Base-by-base conservation (phyloP, 352 stramenopile species). In the Pythium aphanidermatum region DNA sequence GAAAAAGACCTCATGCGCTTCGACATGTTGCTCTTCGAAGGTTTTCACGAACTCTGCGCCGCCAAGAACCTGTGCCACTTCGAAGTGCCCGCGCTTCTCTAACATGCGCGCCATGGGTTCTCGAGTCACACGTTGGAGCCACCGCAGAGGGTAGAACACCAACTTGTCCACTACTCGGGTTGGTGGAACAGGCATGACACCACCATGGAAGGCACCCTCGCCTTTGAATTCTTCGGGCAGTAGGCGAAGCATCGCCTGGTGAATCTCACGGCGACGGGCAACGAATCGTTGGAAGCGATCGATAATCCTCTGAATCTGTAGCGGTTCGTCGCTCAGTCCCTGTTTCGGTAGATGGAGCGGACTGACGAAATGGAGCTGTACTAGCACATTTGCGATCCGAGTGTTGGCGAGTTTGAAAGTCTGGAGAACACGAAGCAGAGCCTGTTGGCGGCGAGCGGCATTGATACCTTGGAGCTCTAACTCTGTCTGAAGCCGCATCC, bases 381-480 rank as follows among this genome's bases (percentile, higher is more conserved):
- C 56, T 9, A 92, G 60, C n/a, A 89, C 63, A n/a, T 47, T 68
- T 11, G 75, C 70, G 13, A 87, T 74, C 1, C 80, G 65, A 0
- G 73, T 83, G 40, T 90, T 92, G 14, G 74, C 75, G 20, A 69
- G 64, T 4, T 67, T 60, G 17, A 89, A 63, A 1, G 71, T 84
- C 17, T 66, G 52, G 5, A 92, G 37, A 0, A 81, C 50, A 5
- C 45, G 50, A 3, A 90, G 39, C 0, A 92, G 30, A 2, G 69
- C 56, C 36, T 81, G 61, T 26, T 92, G 77, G 0, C 77, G 63
- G 23, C 77, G 63, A 0, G 75, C 75, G 20, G 71, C 74, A 16
- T 85, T 69, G 7, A 89, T 52, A 4, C 80, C 80, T 49, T 92
- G 77, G 0, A 63, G 24, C 33, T 92, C 75, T 8, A 89, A 56